phyloP scores from a whole-genome alignment of 768 basidiomycete species.

The Neoboletus subvelutipes region DNA sequence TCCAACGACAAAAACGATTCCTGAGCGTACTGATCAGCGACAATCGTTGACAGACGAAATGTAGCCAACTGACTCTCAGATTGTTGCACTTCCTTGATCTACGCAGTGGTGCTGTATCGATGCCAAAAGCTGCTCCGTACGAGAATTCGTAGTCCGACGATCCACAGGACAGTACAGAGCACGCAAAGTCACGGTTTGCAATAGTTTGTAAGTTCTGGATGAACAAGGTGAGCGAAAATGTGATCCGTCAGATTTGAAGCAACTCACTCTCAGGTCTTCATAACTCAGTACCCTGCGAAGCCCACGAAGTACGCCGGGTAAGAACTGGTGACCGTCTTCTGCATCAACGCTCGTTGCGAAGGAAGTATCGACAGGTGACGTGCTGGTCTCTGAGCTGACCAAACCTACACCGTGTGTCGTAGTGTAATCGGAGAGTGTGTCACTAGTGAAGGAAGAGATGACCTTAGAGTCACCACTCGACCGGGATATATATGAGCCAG shows the following conservation, averaged over 20 bases:
- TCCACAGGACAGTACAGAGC: not conserved
- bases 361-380: constrained; percentile 11
- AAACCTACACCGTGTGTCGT: not conserved
- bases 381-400: not conserved
- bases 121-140: not conserved
- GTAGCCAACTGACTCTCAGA: not conserved
- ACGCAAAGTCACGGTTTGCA: not conserved
- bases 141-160: not conserved
- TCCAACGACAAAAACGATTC: not conserved
- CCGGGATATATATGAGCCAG: not conserved
- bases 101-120: not conserved
- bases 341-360: constrained; percentile 21
- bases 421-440: constrained; percentile 3
- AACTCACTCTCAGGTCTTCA: constrained; percentile 21
- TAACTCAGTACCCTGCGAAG: constrained; percentile 20
- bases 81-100: not conserved
- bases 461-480: constrained; percentile 1
- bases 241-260: not conserved
- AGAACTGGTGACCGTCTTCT: not conserved
- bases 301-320: not conserved
- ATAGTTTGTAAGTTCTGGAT: not conserved
- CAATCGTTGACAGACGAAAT: not conserved
- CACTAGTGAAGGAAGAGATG: constrained; percentile 7
- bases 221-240: not conserved
- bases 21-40: constrained; percentile 9